A percentile compares a stretch with the other conserved stretches of the same genome.
phyloP scores from a whole-genome alignment of 2,329 filamentous ascomycete genomes.

The Penicillium concentricum region DNA sequence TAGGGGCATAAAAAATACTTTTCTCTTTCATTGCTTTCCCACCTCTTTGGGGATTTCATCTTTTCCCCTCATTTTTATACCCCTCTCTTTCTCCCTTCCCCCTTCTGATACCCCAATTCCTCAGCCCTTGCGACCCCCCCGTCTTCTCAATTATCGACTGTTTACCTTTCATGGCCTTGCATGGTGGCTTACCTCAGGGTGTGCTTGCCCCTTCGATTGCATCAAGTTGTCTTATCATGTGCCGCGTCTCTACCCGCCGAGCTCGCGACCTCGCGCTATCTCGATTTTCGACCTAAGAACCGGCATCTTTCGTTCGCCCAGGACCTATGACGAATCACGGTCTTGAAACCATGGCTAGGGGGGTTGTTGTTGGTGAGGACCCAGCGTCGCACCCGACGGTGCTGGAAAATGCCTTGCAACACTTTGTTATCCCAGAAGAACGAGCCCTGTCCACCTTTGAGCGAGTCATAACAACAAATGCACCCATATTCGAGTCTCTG shows the following conservation, averaged over 20 bases:
- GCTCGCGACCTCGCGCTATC: conserved; percentile 33
- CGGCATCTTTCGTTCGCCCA: conserved; percentile 12
- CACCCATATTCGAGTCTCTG: conserved; percentile 59
- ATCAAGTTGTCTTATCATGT: conserved; percentile 33
- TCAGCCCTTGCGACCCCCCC: conserved; percentile 20
- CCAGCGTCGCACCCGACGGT: conserved; percentile 19
- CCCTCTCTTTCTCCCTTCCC: conserved; percentile 15
- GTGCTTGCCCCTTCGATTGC: conserved; percentile 23
- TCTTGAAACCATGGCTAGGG: conserved; percentile 9
- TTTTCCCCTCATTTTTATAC: conserved; percentile 8
- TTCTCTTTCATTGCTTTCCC: conserved; percentile 5
- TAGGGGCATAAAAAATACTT: not conserved
- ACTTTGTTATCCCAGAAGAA: conserved; percentile 23
- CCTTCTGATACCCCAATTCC: conserved; percentile 19
- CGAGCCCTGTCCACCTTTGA: conserved; percentile 51
- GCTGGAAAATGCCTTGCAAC: conserved; percentile 27
- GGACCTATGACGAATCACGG: conserved; percentile 1
- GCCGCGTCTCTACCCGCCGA: conserved; percentile 27
- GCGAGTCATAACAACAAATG: conserved; percentile 55
- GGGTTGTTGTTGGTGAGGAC: conserved; percentile 9
- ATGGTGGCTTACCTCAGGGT: conserved; percentile 28
- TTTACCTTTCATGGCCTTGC: conserved; percentile 28
- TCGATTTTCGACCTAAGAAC: conserved; percentile 16
- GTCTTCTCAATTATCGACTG: conserved; percentile 20
- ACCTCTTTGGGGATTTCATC: not conserved